Base-by-base conservation (phyloP, 2,329 filamentous ascomycete species). In the Microsporum canis region DNA sequence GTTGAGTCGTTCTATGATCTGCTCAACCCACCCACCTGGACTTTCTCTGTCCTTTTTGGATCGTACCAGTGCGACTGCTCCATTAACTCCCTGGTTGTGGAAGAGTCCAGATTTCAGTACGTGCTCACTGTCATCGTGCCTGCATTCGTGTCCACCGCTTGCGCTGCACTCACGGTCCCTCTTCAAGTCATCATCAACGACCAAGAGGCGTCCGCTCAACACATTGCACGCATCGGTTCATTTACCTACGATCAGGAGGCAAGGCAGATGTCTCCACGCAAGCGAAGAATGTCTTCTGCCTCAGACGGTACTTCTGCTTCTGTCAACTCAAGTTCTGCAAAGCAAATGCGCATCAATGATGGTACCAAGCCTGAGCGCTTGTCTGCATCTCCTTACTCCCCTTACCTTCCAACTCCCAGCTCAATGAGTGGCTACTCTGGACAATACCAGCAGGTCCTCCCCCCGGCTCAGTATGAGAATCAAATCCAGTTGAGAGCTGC, bases 1-100 rank as follows among this genome's bases (percentile, higher is more conserved):
- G 82, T 95, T 34, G 84, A 86, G 59, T 87, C 88, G 49, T 81
- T 86, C 63, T 89, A 88, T 75, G 87, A 95, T 69, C 76, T 95
- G 61, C 82, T 85, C 72, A 81, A 79, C 36, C 80, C 79, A 62
- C 80, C 78, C 68, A 77, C 70, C 49, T 69, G 70, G 8, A 61
- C 59, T 58, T 85, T 89, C 68, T 86, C 77, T 65, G 74, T 96
- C 60, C 82, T 86, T 55, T 95, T 96, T 73, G 90, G 89, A n/a
- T 80, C 82, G n/a, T 84, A 88, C 68, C 85, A 86, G 72, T 87
- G 85, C 72, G 79, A 83, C 60, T 85, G 85, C 62, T 81, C 85
- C 61, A 79, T 91, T 29, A 80, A 83, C 53, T 86, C 86, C 70
- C 71, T 79, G 76, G 77, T 76, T 77, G 71, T 79, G 74, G 66